phyloP scores from a whole-genome alignment of 441 rosid genomes.

The Mallotus japonicus region DNA sequence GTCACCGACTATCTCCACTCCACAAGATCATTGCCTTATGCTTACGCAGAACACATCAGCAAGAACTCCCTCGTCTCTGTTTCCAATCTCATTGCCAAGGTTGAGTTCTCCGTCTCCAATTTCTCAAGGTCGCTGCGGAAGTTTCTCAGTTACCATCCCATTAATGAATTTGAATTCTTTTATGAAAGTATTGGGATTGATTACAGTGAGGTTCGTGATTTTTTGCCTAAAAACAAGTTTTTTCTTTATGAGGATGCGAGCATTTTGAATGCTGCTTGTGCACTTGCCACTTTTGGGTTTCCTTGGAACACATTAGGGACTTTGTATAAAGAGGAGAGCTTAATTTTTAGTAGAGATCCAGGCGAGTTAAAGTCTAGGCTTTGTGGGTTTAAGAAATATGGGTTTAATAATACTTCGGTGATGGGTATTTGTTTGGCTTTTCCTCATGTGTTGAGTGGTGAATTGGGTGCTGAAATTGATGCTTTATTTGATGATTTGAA shows the following conservation, averaged over 20 bases:
- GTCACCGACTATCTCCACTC: conserved; percentile 39
- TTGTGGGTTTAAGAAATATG: conserved; percentile 34
- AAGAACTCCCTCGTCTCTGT: conserved; percentile 33
- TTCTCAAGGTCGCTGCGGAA: conserved; percentile 28
- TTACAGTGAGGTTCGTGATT: conserved; percentile 35
- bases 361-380: conserved; percentile 39
- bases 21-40: conserved; percentile 38
- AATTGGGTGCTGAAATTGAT: conserved; percentile 30
- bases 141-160: conserved; percentile 65
- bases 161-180: conserved; percentile 82
- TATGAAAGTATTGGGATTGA: conserved; percentile 75
- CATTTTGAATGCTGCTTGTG: conserved; percentile 42
- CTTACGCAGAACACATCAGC: conserved; percentile 40
- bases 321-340: conserved; percentile 50
- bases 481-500: conserved; percentile 43
- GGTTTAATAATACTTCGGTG: conserved; percentile 39
- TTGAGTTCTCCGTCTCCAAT: conserved; percentile 20
- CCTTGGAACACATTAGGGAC: conserved; percentile 65
- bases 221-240: conserved; percentile 53
- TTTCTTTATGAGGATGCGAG: conserved; percentile 52
- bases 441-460: conserved; percentile 43
- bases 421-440: conserved; percentile 62
- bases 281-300: conserved; percentile 57
- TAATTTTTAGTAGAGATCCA: conserved; percentile 38
- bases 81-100: conserved; percentile 28